phyloP scores from a whole-genome alignment of 2,329 filamentous ascomycete genomes.

The Beauveria brongniartii region DNA sequence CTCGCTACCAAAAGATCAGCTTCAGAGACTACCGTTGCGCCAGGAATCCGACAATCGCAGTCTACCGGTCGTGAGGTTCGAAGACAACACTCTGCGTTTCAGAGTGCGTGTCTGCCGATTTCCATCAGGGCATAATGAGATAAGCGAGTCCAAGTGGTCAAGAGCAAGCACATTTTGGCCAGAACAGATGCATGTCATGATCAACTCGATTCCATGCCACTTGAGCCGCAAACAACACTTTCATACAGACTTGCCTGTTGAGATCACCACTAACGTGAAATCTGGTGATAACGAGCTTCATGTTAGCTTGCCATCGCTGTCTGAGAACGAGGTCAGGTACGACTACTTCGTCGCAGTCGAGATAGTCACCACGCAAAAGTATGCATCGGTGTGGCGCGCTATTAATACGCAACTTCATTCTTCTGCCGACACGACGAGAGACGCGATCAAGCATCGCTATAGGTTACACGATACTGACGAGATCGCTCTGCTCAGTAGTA shows the following conservation, averaged over 20 bases:
- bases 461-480: not conserved
- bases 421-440: not conserved
- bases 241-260: slow-evolving; percentile 1
- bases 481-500: slow-evolving; percentile 1
- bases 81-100: slow-evolving; percentile 1
- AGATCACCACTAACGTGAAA: not conserved
- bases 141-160: not conserved
- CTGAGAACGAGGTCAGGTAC: not conserved
- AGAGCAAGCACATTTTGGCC: not conserved
- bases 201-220: not conserved
- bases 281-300: not conserved
- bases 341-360: slow-evolving; percentile 4
- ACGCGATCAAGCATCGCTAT: not conserved
- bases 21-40: not conserved
- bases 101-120: slow-evolving; percentile 5
- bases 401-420: not conserved
- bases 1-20: not conserved
- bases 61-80: not conserved
- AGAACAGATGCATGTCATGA: not conserved
- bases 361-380: not conserved
- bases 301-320: slow-evolving; percentile 3
- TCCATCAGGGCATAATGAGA: not conserved
- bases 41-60: not conserved
- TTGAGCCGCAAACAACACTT: slow-evolving; percentile 9
- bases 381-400: not conserved